phyloP scores from a whole-genome alignment of 352 stramenopile genomes.

The Plasmopara halstedii region DNA sequence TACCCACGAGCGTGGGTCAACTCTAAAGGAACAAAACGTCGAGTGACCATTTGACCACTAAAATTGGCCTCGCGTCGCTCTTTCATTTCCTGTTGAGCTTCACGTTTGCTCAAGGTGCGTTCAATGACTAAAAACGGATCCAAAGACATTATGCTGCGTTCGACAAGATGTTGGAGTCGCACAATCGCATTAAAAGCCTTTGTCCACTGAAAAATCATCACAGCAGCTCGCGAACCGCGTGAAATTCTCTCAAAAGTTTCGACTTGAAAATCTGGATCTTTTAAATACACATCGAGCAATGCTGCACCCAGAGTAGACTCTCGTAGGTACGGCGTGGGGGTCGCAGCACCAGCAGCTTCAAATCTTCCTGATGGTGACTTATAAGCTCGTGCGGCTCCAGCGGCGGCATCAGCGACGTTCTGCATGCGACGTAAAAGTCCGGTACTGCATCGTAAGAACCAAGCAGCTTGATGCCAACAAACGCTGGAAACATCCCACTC shows the following conservation, averaged over 20 bases:
- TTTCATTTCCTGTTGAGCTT: conserved; percentile 33
- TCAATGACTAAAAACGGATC: conserved; percentile 31
- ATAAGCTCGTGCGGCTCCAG: conserved; percentile 19
- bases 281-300: conserved; percentile 36
- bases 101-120: conserved; percentile 24
- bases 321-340: conserved; percentile 27
- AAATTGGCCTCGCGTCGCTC: conserved; percentile 32
- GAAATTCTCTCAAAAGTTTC: conserved; percentile 40
- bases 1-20: conserved; percentile 29
- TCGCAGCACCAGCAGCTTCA: conserved; percentile 11
- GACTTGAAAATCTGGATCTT: conserved; percentile 41
- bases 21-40: conserved; percentile 50
- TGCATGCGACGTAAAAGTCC: conserved; percentile 44
- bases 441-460: conserved; percentile 42
- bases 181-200: conserved; percentile 33
- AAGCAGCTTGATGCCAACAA: conserved; percentile 54
- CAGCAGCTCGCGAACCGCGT: conserved; percentile 40
- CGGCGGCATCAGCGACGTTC: conserved; percentile 34
- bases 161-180: conserved; percentile 39
- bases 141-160: background rate
- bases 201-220: conserved; percentile 53
- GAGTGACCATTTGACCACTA: conserved; percentile 31
- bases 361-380: conserved; percentile 6
- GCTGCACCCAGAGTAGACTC: conserved; percentile 26
- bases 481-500: conserved; percentile 45